Evolutionary conservation across 2,329 filamentous ascomycete species (phyloP).

Genomic region (Xylaria sp.): DNA sequence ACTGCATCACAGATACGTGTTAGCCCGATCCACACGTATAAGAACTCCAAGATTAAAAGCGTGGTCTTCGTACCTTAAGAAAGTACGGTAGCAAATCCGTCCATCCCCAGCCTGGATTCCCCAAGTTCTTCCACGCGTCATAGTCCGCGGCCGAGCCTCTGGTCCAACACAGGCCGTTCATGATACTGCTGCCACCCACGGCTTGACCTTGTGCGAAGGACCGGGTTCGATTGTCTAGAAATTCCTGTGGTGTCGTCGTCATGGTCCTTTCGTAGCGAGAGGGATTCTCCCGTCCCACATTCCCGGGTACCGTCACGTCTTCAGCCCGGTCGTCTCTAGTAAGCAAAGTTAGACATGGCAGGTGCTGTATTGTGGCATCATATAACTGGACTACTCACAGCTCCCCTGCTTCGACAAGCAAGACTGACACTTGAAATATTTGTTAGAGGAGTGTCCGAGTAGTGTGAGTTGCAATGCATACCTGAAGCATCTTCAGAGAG

Average conservation of each 20-base stretch:
- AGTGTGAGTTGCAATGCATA: slow-evolving; percentile 1
- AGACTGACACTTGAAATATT: slow-evolving; percentile 31
- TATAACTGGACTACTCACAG: slow-evolving; percentile 29
- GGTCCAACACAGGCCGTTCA: slow-evolving; percentile 51
- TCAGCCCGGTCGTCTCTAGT: slow-evolving; percentile 37
- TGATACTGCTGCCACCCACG: slow-evolving; percentile 48
- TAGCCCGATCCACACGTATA: not conserved
- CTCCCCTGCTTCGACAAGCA: slow-evolving; percentile 38
- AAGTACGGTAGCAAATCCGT: slow-evolving; percentile 54
- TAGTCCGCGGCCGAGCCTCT: slow-evolving; percentile 48
- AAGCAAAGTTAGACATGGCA: slow-evolving; percentile 13
- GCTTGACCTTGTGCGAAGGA: slow-evolving; percentile 45
- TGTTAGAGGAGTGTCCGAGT: slow-evolving; percentile 12
- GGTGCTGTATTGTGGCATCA: not conserved
- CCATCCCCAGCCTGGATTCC: slow-evolving; percentile 51
- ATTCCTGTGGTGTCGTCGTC: slow-evolving; percentile 40
- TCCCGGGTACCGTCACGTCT: slow-evolving; percentile 36
- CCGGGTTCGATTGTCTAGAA: slow-evolving; percentile 44
- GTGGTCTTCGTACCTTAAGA: slow-evolving; percentile 48
- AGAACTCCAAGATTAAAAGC: not conserved
- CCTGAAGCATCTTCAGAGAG: slow-evolving; percentile 34
- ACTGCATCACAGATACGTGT: slow-evolving; percentile 34
- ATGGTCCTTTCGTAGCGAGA: slow-evolving; percentile 41
- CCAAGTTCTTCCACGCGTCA: slow-evolving; percentile 50
- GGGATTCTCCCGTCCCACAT: slow-evolving; percentile 33